Conservation (phyloP, 345 rosid genomes). For the Dipteronia sinensis region DNA sequence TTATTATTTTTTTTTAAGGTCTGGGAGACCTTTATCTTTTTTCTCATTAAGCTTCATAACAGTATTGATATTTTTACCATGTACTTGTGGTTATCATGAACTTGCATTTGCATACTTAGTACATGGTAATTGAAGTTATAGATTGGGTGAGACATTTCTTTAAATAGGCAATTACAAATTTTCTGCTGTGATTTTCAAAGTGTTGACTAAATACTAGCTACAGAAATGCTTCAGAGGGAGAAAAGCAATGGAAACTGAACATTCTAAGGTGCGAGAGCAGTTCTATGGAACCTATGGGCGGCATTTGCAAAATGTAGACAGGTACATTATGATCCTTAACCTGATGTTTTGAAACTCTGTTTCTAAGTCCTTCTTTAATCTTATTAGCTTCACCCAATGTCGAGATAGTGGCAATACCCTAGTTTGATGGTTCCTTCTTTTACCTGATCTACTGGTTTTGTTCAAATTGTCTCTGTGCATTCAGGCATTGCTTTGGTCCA, state of each 20-base stretch:
- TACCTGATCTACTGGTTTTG: not conserved
- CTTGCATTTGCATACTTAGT: not conserved
- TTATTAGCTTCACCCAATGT: not conserved
- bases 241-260: constrained; percentile 67
- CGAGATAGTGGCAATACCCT: not conserved
- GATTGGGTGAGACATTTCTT: constrained; percentile 1
- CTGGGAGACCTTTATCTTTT: not conserved
- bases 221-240: constrained; percentile 99
- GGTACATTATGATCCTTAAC: constrained; percentile 43
- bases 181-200: constrained; percentile 13
- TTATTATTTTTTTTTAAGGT: not conserved
- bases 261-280: constrained; percentile 58
- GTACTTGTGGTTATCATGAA: not conserved
- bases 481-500: constrained; percentile 88
- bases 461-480: constrained; percentile 21
- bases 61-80: not conserved
- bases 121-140: not conserved
- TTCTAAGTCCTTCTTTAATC: not conserved
- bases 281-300: constrained; percentile 65
- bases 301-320: constrained; percentile 67
- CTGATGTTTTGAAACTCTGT: not conserved
- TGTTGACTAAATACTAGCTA: constrained; percentile 43
- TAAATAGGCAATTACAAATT: constrained; percentile 6
- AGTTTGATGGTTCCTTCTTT: not conserved
- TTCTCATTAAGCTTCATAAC: not conserved